Conservation (phyloP, 2,329 filamentous ascomycete species). For the Ascochyta rabiei region DNA sequence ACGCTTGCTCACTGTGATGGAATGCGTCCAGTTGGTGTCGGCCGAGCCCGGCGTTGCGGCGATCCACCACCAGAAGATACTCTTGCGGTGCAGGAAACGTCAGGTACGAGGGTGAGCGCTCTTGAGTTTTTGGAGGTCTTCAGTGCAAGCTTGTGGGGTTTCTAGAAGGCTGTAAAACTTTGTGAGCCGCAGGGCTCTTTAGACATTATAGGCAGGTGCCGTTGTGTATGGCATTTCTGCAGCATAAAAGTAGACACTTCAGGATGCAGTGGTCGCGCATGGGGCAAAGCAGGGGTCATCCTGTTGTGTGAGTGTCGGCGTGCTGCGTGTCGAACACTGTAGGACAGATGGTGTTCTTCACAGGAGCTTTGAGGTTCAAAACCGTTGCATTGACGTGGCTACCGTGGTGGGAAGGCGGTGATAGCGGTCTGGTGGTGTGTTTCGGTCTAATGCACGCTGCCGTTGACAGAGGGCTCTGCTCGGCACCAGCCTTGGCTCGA, state of each 20-base stretch:
- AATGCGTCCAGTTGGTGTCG: slow-evolving; percentile 3
- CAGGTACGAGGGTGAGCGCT: no score
- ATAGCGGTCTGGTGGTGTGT: slow-evolving; percentile 21
- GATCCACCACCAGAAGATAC: background rate
- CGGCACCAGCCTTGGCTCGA: slow-evolving; percentile 8
- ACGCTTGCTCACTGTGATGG: slow-evolving; percentile 1
- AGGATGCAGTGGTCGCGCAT: background rate
- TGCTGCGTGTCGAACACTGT: background rate
- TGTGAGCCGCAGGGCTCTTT: no score
- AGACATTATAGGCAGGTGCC: no score
- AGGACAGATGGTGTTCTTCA: background rate
- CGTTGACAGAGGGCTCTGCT: slow-evolving; percentile 12
- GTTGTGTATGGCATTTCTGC: no score
- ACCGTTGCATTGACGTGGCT: background rate
- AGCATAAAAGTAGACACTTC: no score
- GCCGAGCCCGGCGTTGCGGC: background rate
- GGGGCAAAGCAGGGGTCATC: background rate
- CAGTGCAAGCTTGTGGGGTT: no score
- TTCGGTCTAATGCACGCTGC: slow-evolving; percentile 23
- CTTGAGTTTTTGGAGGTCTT: no score
- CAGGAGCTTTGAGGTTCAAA: background rate
- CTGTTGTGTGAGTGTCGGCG: background rate
- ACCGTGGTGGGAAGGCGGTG: slow-evolving; percentile 4
- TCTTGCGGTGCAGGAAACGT: background rate
- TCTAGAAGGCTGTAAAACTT: no score